A percentile compares a stretch with the other conserved stretches of the same genome.
Conservation (phyloP, 805 yeast genomes). For the Kuraishia cidri region DNA sequence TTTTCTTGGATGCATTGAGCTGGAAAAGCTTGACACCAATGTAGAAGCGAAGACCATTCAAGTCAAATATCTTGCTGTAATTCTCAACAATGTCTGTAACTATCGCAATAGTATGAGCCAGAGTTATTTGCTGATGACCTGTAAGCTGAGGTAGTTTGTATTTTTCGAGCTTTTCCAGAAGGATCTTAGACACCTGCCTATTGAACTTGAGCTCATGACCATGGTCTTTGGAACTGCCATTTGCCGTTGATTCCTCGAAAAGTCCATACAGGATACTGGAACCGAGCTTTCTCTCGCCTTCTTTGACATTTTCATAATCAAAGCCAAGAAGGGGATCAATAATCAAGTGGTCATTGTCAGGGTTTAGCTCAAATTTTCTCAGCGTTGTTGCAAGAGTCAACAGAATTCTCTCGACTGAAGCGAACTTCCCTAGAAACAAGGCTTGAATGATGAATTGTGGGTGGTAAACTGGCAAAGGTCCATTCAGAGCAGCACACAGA, state of each 20-base stretch:
- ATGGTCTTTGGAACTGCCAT: constrained; percentile 1
- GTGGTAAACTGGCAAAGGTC: constrained; percentile 84
- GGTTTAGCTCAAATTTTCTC: constrained; percentile 41
- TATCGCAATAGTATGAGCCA: constrained; percentile 61
- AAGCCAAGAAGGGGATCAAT: constrained; percentile 17
- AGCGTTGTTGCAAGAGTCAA: constrained; percentile 41
- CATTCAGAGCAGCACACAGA: constrained; percentile 71
- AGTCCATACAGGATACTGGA: background rate
- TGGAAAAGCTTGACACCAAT: constrained; percentile 64
- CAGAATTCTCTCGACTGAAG: constrained; percentile 48
- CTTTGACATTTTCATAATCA: constrained; percentile 3
- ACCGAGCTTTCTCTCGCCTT: background rate
- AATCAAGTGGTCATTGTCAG: constrained; percentile 7
- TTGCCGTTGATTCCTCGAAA: background rate
- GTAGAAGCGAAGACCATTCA: constrained; percentile 62
- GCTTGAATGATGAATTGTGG: constrained; percentile 82
- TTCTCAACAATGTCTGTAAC: constrained; percentile 43
- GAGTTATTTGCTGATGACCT: constrained; percentile 85
- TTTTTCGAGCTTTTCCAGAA: constrained; percentile 53
- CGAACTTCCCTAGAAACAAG: constrained; percentile 50
- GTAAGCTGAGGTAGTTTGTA: constrained; percentile 72
- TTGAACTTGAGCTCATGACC: constrained; percentile 2
- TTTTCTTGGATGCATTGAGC: constrained; percentile 22
- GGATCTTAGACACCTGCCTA: constrained; percentile 28
- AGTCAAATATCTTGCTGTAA: constrained; percentile 35